Base-by-base conservation (phyloP, 2,329 filamentous ascomycete species). In the Erysiphe pulchra region DNA sequence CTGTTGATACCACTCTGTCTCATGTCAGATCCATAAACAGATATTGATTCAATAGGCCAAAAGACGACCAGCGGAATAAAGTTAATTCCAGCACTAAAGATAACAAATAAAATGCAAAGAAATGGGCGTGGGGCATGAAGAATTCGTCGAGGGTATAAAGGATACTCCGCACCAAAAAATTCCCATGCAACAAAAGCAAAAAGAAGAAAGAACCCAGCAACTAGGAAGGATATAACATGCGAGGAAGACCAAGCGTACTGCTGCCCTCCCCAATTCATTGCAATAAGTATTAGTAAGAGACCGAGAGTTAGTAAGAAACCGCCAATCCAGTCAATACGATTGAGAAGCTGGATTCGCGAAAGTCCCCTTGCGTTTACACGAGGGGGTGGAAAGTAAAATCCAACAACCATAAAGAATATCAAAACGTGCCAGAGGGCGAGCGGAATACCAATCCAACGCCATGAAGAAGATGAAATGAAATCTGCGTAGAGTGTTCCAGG, bases 11-110 rank as follows among this genome's bases (percentile, higher is more conserved):
- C 77, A 46, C 80, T 68, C 18, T 64, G 66, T 16, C 76, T 57
- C 0, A 75, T 73, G 50, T 78, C 71, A 50, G 79, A 71, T 7
- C 71, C 71, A 54, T 77, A 77, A 10, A 77, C 68, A 50, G 77
- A 77, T 60, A 71, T 75, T 1, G 70, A 67, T 56, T 78, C 69
- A 0, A 71, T 74, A 0, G 53, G 52, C 73, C 73, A 78, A 56
- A 77, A 73, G 54, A 70, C 62, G 28, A 71, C 54, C 9, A 56
- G 49, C 0, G 51, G 52, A 47, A 57, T 55, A 47, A 55, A 5
- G 71, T 74, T 73, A 48, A 68, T 67, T 4, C 71, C 71, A 0
- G 68, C 71, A 45, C 73, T 69, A 52, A 71, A 71, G 52, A 74
- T 71, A 46, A 74, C 54, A 17, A 73, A 59, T 0, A 68, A 72